Percentiles rank a stretch among this genome's conserved stretches.
These are phyloP conservation scores for Trichophyton mentagrophytes DNA, from an alignment of 2,329 filamentous ascomycete species.

Conservation along the genomic window DNA sequence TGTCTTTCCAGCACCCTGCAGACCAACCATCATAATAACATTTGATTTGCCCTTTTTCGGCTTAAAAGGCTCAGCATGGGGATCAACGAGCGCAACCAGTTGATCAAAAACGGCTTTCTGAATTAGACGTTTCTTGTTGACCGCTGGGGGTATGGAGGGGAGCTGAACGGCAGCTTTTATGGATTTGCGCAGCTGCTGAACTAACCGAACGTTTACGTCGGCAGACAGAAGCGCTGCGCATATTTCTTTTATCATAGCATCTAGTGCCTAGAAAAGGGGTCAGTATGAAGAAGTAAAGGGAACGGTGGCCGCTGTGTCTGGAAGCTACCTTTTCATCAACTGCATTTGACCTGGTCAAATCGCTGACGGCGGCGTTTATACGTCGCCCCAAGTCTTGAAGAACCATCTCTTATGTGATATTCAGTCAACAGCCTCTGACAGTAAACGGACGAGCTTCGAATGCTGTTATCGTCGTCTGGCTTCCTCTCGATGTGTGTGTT, in stretches of 20 bases:
- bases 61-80: constrained; percentile 88
- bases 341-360: constrained; percentile 82
- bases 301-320: not conserved
- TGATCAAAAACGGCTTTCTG: constrained; percentile 98
- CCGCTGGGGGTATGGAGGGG: constrained; percentile 75
- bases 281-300: constrained; percentile 9
- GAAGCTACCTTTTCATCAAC: constrained; percentile 76
- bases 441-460: not conserved
- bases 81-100: constrained; percentile 87
- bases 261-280: constrained; percentile 57
- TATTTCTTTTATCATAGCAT: constrained; percentile 97
- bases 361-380: constrained; percentile 91
- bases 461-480: not conserved
- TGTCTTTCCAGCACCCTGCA: constrained; percentile 95
- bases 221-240: constrained; percentile 89
- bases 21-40: constrained; percentile 98
- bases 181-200: constrained; percentile 79
- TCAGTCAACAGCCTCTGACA: not conserved
- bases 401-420: constrained; percentile 54
- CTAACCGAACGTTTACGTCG: constrained; percentile 92
- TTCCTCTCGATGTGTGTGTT: not conserved
- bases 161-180: constrained; percentile 89
- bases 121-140: constrained; percentile 97
- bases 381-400: constrained; percentile 97
- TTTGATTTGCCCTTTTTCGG: constrained; percentile 93